A percentile compares a stretch with the other conserved stretches of the same genome.
Conservation (phyloP, 2,329 filamentous ascomycete species). For the Rhinocladiella mackenziei region DNA sequence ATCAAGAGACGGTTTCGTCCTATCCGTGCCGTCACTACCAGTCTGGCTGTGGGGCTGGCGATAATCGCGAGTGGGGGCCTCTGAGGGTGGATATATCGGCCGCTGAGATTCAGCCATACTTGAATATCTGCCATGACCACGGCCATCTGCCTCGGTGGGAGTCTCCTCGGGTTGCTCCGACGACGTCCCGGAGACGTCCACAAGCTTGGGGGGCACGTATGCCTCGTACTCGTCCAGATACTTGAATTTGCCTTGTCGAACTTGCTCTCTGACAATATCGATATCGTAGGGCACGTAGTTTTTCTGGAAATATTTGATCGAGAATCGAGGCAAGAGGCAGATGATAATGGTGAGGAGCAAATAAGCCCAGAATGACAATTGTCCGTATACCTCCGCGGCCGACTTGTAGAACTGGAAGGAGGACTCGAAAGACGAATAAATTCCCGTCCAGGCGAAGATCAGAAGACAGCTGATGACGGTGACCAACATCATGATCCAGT, state of each 20-base stretch:
- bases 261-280: slow-evolving; percentile 92
- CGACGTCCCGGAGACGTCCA: slow-evolving; percentile 52
- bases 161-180: slow-evolving; percentile 51
- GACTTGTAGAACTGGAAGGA: slow-evolving; percentile 69
- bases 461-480: slow-evolving; percentile 77
- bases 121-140: slow-evolving; percentile 34
- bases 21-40: slow-evolving; percentile 90
- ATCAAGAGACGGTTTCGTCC: slow-evolving; percentile 50
- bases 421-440: slow-evolving; percentile 64
- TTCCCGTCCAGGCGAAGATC: slow-evolving; percentile 92
- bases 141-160: slow-evolving; percentile 42
- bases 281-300: slow-evolving; percentile 90
- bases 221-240: slow-evolving; percentile 59
- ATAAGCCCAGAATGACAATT: slow-evolving; percentile 82
- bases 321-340: slow-evolving; percentile 82
- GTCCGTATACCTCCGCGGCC: slow-evolving; percentile 71
- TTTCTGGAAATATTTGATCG: slow-evolving; percentile 83
- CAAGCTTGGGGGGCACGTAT: slow-evolving; percentile 47
- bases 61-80: slow-evolving; percentile 70
- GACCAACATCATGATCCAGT: slow-evolving; percentile 88
- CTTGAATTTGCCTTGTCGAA: slow-evolving; percentile 75
- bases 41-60: slow-evolving; percentile 82
- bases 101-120: slow-evolving; percentile 81
- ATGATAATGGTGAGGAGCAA: slow-evolving; percentile 74
- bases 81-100: slow-evolving; percentile 89